These are phyloP conservation scores for Starmerella sp. DNA, from an alignment of 805 yeast species.

Conservation along the genomic window DNA sequence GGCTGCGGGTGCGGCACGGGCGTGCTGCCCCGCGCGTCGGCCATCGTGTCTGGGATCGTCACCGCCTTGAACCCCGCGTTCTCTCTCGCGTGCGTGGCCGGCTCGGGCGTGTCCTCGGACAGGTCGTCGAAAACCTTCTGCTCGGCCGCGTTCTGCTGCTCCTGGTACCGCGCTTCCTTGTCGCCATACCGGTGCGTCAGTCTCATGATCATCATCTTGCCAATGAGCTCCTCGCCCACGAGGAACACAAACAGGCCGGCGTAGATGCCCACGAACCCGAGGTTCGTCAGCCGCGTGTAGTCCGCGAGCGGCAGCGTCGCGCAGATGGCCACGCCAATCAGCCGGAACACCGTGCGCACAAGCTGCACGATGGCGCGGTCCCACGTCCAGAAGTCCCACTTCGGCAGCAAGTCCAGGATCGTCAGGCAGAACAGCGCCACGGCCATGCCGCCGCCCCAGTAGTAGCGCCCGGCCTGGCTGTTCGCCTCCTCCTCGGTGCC, in stretches of 20 bases:
- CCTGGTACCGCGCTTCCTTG: not conserved
- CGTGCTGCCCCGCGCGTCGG: not conserved
- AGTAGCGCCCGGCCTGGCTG: not conserved
- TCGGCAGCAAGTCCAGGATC: not conserved
- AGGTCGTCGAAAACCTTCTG: not conserved
- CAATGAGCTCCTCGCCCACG: slow-evolving; percentile 6
- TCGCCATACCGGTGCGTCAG: not conserved
- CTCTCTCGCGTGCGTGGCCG: not conserved
- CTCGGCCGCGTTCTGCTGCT: not conserved
- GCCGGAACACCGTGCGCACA: not conserved
- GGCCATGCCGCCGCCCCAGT: slow-evolving; percentile 10
- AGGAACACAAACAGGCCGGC: slow-evolving; percentile 7
- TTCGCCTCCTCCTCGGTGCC: not conserved
- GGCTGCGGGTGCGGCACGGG: too few relatives aligned
- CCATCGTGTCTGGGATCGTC: not conserved
- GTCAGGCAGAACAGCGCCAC: slow-evolving; percentile 3
- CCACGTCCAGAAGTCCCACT: slow-evolving; percentile 7
- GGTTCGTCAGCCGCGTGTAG: not conserved
- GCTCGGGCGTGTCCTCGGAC: not conserved
- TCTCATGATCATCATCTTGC: slow-evolving; percentile 1
- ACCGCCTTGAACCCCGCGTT: not conserved
- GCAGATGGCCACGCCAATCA: not conserved
- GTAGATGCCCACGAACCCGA: slow-evolving; percentile 6
- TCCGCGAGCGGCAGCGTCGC: slow-evolving; percentile 2
- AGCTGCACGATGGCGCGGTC: not conserved